Evolutionary conservation across 345 rosid genomes (phyloP).

Genomic region (Lumnitzera littorea): DNA sequence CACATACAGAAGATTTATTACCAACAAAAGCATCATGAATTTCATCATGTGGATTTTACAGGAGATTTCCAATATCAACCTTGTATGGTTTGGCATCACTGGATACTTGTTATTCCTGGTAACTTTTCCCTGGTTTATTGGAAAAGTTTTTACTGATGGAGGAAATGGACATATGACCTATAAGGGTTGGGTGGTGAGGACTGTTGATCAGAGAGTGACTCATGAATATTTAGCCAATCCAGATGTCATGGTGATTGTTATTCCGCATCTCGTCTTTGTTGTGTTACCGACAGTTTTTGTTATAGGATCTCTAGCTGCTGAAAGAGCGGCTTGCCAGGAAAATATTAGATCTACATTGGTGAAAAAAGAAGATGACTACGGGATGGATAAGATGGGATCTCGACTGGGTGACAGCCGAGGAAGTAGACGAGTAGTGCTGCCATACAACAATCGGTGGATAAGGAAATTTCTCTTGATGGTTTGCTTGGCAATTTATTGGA

Average conservation of each 20-base stretch:
- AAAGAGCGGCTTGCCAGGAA: slow-evolving; percentile 52
- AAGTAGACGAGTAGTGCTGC: slow-evolving; percentile 18
- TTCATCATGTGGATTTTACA: slow-evolving; percentile 55
- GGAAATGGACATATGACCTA: slow-evolving; percentile 72
- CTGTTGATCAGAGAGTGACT: slow-evolving; percentile 17
- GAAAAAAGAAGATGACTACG: slow-evolving; percentile 72
- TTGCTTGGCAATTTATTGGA: slow-evolving; percentile 66
- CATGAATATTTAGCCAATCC: slow-evolving; percentile 63
- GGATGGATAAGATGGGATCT: slow-evolving; percentile 23
- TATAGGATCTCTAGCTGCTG: slow-evolving; percentile 55
- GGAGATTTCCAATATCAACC: slow-evolving; percentile 58
- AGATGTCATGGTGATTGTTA: slow-evolving; percentile 74
- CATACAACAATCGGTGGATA: slow-evolving; percentile 32
- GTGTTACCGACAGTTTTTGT: slow-evolving; percentile 56
- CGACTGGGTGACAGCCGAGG: slow-evolving; percentile 11
- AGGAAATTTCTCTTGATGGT: slow-evolving; percentile 45
- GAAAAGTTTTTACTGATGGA: slow-evolving; percentile 55
- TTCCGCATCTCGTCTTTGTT: slow-evolving; percentile 69
- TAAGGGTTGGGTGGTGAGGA: slow-evolving; percentile 71
- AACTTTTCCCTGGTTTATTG: slow-evolving; percentile 67
- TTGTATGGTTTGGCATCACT: slow-evolving; percentile 58
- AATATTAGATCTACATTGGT: slow-evolving; percentile 36
- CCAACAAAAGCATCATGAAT: slow-evolving; percentile 37
- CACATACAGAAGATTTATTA: slow-evolving; percentile 39
- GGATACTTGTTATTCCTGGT: slow-evolving; percentile 59